Percentiles rank a stretch among this genome's conserved stretches.
Conservation (phyloP, 2,329 filamentous ascomycete genomes). For the Aspergillus sp. region DNA sequence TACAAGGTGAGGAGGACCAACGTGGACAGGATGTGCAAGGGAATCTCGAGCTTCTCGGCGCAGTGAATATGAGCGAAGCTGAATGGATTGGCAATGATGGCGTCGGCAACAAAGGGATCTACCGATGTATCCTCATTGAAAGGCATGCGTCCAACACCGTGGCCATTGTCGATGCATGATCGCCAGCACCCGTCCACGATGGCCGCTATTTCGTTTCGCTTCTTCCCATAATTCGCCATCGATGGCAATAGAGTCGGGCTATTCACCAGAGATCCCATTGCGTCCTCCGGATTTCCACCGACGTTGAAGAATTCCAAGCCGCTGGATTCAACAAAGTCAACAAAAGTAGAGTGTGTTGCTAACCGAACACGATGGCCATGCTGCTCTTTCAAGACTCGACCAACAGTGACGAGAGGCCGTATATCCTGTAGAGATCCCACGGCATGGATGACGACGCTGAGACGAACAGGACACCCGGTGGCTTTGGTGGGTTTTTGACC, state of each 20-base stretch:
- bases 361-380: slow-evolving; percentile 69
- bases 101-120: slow-evolving; percentile 74
- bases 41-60: slow-evolving; percentile 71
- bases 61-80: slow-evolving; percentile 76
- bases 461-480: slow-evolving; percentile 5
- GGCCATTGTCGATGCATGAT: slow-evolving; percentile 74
- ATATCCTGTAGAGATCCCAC: slow-evolving; percentile 72
- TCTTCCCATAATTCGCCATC: slow-evolving; percentile 69
- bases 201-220: slow-evolving; percentile 72
- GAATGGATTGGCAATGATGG: slow-evolving; percentile 81
- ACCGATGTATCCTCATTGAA: slow-evolving; percentile 44
- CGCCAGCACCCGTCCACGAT: slow-evolving; percentile 81
- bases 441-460: slow-evolving; percentile 69
- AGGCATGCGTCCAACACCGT: slow-evolving; percentile 54
- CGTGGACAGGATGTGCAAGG: slow-evolving; percentile 85
- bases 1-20: slow-evolving; percentile 38
- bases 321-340: slow-evolving; percentile 63
- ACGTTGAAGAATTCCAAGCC: slow-evolving; percentile 72
- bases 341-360: slow-evolving; percentile 67
- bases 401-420: slow-evolving; percentile 69
- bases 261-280: slow-evolving; percentile 90
- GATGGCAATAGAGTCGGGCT: slow-evolving; percentile 82
- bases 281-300: slow-evolving; percentile 68
- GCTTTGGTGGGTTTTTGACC: background rate
- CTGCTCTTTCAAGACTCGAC: slow-evolving; percentile 55